A percentile compares a stretch with the other conserved stretches of the same genome.
phyloP scores from a whole-genome alignment of 108 stramenopile genomes.

The Pinguiococcus pyrenoidosus region DNA sequence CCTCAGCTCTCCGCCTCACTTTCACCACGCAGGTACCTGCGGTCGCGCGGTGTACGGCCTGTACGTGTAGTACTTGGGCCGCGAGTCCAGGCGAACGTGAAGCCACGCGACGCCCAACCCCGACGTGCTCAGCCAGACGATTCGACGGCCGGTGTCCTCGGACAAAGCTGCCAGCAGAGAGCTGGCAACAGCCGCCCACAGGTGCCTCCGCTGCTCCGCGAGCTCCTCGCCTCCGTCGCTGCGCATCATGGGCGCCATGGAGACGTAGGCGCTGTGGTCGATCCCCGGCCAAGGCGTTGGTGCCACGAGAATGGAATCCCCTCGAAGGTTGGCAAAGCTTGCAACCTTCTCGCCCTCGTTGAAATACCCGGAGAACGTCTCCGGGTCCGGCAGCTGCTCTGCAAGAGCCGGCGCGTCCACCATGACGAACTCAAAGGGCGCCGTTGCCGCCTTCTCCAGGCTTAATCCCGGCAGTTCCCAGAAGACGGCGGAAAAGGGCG shows the following conservation, averaged over 20 bases:
- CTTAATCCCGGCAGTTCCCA: background rate
- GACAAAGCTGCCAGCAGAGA: background rate
- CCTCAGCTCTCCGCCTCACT: too few species aligned
- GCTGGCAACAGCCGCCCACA: constrained; percentile 3
- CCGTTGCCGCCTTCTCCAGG: background rate
- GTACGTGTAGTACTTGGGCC: constrained; percentile 76
- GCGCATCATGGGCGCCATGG: constrained; percentile 46
- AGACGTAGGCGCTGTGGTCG: constrained; percentile 25
- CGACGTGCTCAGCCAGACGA: constrained; percentile 58
- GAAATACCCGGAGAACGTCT: too few species aligned
- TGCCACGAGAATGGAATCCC: constrained; percentile 9
- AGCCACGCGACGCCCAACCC: constrained; percentile 67
- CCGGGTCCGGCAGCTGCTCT: background rate
- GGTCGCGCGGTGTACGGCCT: too few species aligned
- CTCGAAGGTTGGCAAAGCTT: constrained; percentile 2
- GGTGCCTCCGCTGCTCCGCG: constrained; percentile 37
- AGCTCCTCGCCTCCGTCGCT: constrained; percentile 37
- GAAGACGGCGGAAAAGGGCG: background rate
- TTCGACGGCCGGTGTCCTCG: constrained; percentile 1
- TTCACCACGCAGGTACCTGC: too few species aligned
- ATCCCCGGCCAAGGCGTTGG: background rate
- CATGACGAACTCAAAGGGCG: constrained; percentile 2
- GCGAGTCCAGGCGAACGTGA: constrained; percentile 55
- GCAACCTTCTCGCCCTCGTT: background rate
- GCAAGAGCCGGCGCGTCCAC: background rate